A percentile compares a stretch with the other conserved stretches of the same genome.
These are phyloP conservation scores for Candida hungchunana DNA, from an alignment of 805 yeast species.

Conservation along the genomic window DNA sequence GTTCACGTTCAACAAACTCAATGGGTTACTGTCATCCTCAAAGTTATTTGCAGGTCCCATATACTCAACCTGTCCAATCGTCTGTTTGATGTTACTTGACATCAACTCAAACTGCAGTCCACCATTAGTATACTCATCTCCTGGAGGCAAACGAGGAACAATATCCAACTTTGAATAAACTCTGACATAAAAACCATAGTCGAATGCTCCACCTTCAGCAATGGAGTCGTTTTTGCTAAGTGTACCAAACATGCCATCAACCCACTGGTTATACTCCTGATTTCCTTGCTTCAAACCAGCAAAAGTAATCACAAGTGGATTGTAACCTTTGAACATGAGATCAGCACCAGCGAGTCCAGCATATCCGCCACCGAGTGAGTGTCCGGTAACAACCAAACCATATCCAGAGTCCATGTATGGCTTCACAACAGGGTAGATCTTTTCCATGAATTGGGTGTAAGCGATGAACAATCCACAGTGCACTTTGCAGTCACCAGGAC, in stretches of 20 bases:
- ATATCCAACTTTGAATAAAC: constrained; percentile 54
- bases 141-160: constrained; percentile 59
- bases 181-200: constrained; percentile 37
- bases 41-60: neutral
- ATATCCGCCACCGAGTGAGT: constrained; percentile 74
- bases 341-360: constrained; percentile 55
- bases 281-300: constrained; percentile 70
- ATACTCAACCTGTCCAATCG: neutral
- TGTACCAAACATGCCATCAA: constrained; percentile 46
- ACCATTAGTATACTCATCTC: constrained; percentile 30
- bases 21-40: neutral
- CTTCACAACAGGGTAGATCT: constrained; percentile 31
- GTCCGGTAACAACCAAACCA: constrained; percentile 57
- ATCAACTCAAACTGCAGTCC: constrained; percentile 32
- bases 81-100: neutral
- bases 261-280: constrained; percentile 42
- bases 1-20: neutral
- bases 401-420: constrained; percentile 40
- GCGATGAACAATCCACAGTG: constrained; percentile 63
- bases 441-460: constrained; percentile 36
- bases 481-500: constrained; percentile 38
- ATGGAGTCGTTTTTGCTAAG: constrained; percentile 26
- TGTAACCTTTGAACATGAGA: constrained; percentile 36
- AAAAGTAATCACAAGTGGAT: constrained; percentile 52
- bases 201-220: constrained; percentile 29